Conservation (phyloP, 257 asterid genomes). For the Prunella vulgaris region DNA sequence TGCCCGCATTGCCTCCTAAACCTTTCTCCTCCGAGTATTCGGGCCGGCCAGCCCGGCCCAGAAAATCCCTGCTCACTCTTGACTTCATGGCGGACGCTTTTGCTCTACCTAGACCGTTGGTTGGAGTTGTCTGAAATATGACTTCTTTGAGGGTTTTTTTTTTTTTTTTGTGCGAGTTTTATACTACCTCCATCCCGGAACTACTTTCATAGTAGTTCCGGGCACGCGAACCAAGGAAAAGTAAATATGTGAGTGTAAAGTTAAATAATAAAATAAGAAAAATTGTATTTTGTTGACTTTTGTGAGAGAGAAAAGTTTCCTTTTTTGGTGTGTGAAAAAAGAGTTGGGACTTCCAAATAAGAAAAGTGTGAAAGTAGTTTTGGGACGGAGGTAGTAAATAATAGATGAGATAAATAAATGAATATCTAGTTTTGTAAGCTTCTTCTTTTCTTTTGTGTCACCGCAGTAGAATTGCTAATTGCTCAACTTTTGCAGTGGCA, state of each 20-base stretch:
- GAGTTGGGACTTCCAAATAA: too few relatives aligned
- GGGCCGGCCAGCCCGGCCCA: slow-evolving; percentile 42
- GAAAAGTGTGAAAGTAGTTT: too few relatives aligned
- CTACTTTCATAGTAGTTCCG: too few relatives aligned
- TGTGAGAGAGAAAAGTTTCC: too few relatives aligned
- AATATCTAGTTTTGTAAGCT: not conserved
- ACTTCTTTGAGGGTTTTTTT: not conserved
- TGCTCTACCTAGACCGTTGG: slow-evolving; percentile 42
- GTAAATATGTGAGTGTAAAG: too few relatives aligned
- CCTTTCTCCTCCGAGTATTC: slow-evolving; percentile 30
- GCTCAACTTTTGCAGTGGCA: not conserved
- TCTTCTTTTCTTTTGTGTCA: not conserved
- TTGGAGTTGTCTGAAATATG: slow-evolving; percentile 53
- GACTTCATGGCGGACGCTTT: slow-evolving; percentile 53
- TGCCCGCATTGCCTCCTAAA: slow-evolving; percentile 22
- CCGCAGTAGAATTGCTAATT: not conserved
- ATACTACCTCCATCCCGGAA: too few relatives aligned
- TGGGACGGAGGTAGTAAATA: too few relatives aligned
- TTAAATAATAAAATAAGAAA: too few relatives aligned
- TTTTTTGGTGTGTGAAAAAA: too few relatives aligned
- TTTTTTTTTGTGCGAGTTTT: not conserved
- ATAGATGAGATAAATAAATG: not conserved
- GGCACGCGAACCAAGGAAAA: too few relatives aligned
- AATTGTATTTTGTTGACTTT: too few relatives aligned
- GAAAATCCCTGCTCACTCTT: slow-evolving; percentile 59